Percentiles rank a stretch among this genome's conserved stretches.
Evolutionary conservation across 148 eudicot species (phyloP).

Genomic region (Pouteria glomerata): DNA sequence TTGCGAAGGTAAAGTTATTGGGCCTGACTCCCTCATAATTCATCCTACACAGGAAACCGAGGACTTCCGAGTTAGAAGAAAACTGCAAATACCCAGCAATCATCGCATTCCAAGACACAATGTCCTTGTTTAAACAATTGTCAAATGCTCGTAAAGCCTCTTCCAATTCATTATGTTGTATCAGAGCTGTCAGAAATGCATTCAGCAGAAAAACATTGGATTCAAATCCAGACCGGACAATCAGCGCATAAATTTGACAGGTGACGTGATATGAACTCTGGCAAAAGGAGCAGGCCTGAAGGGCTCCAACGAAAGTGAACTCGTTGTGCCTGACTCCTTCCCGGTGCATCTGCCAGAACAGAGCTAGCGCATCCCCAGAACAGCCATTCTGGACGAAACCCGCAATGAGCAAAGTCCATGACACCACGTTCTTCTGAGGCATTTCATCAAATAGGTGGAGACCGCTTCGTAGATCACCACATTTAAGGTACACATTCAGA

Average conservation of each 20-base stretch:
- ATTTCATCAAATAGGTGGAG: slow-evolving; percentile 63
- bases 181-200: slow-evolving; percentile 44
- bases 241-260: slow-evolving; percentile 35
- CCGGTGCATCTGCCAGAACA: slow-evolving; percentile 41
- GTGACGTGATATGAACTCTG: slow-evolving; percentile 20
- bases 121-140: slow-evolving; percentile 33
- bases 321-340: slow-evolving; percentile 40
- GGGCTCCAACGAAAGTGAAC: slow-evolving; percentile 46
- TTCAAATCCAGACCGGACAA: slow-evolving; percentile 45
- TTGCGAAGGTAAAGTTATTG: slow-evolving; percentile 54
- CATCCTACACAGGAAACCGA: slow-evolving; percentile 51
- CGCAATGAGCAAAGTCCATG: slow-evolving; percentile 55
- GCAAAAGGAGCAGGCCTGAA: slow-evolving; percentile 46
- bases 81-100: slow-evolving; percentile 44
- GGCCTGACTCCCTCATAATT: slow-evolving; percentile 42
- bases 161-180: slow-evolving; percentile 26
- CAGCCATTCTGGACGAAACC: slow-evolving; percentile 45
- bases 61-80: slow-evolving; percentile 26
- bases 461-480: slow-evolving; percentile 33
- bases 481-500: slow-evolving; percentile 38
- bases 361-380: slow-evolving; percentile 27
- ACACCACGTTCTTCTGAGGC: slow-evolving; percentile 49
- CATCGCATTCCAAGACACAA: slow-evolving; percentile 68
- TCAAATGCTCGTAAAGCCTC: slow-evolving; percentile 46
- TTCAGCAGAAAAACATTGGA: slow-evolving; percentile 39